Evolutionary conservation across 441 rosid genomes (phyloP).

Genomic region (Populus hybrid): DNA sequence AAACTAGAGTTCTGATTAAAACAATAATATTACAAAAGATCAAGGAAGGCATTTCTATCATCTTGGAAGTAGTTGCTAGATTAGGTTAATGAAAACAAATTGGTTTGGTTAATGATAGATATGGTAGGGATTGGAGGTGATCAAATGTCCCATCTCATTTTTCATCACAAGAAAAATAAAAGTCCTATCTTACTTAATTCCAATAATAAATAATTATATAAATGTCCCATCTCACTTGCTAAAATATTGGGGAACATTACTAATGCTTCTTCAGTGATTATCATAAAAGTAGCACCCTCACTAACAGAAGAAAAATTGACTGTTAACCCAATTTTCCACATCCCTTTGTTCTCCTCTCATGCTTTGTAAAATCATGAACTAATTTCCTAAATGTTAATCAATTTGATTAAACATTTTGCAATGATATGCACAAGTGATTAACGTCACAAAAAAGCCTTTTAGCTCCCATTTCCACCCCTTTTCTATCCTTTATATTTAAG

Average conservation of each 20-base stretch:
- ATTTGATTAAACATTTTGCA: not conserved
- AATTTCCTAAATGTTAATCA: too few species aligned
- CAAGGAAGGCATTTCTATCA: not conserved
- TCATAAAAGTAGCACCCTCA: not conserved
- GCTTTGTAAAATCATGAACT: not conserved
- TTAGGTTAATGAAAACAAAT: slow-evolving; percentile 42
- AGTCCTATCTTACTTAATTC: not conserved
- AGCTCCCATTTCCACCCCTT: not conserved
- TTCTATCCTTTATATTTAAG: slow-evolving; percentile 27
- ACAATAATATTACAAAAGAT: not conserved
- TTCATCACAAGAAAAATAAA: not conserved
- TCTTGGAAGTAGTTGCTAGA: slow-evolving; percentile 27
- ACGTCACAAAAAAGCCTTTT: not conserved
- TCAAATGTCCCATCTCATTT: slow-evolving; percentile 28
- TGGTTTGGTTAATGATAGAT: slow-evolving; percentile 26
- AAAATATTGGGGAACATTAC: not conserved
- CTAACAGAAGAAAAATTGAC: not conserved
- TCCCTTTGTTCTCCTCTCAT: not conserved
- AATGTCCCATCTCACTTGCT: slow-evolving; percentile 29
- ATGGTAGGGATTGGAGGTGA: slow-evolving; percentile 15
- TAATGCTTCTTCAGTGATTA: not conserved
- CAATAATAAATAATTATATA: too few species aligned
- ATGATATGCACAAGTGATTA: not conserved
- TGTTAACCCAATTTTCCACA: not conserved
- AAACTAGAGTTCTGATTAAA: not conserved